A percentile compares a stretch with the other conserved stretches of the same genome.
phyloP scores from a whole-genome alignment of 768 basidiomycete genomes.

The Tricholoma flavovirens region DNA sequence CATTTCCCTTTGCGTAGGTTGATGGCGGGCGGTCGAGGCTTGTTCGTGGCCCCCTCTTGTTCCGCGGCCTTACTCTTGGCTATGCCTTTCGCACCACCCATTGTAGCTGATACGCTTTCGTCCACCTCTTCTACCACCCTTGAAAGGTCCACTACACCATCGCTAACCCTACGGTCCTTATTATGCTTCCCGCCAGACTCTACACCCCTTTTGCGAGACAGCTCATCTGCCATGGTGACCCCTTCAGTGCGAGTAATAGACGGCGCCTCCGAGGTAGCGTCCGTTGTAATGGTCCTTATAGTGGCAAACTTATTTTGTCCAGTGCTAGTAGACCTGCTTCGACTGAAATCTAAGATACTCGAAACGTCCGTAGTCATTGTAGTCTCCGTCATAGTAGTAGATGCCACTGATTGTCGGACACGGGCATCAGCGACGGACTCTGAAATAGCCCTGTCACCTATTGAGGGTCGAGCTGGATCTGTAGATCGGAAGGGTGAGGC shows the following conservation, averaged over 20 bases:
- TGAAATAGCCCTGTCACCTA: constrained; percentile 32
- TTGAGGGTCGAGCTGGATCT: constrained; percentile 23
- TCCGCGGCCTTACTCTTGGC: constrained; percentile 16
- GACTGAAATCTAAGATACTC: constrained; percentile 49
- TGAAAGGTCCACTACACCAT: constrained; percentile 54
- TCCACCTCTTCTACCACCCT: constrained; percentile 72
- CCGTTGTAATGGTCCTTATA: constrained; percentile 77
- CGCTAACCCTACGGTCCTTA: constrained; percentile 62
- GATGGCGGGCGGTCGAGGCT: constrained; percentile 35
- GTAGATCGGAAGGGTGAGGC: constrained; percentile 24
- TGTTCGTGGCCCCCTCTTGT: constrained; percentile 16
- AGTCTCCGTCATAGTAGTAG: constrained; percentile 54
- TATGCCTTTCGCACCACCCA: constrained; percentile 21
- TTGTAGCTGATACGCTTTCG: constrained; percentile 44
- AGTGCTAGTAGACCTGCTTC: constrained; percentile 25
- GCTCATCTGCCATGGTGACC: constrained; percentile 46
- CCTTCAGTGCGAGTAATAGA: constrained; percentile 65
- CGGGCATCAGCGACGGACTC: constrained; percentile 29
- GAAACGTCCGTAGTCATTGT: constrained; percentile 48
- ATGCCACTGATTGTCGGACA: constrained; percentile 57
- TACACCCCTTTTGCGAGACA: constrained; percentile 31
- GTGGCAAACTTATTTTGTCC: constrained; percentile 66
- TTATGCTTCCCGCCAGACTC: constrained; percentile 18
- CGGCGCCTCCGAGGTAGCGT: constrained; percentile 69
- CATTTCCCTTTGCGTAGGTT: constrained; percentile 74